A percentile compares a stretch with the other conserved stretches of the same genome.
Evolutionary conservation across 306 rosid genomes (phyloP).

Genomic region (Crataegus laevigata): DNA sequence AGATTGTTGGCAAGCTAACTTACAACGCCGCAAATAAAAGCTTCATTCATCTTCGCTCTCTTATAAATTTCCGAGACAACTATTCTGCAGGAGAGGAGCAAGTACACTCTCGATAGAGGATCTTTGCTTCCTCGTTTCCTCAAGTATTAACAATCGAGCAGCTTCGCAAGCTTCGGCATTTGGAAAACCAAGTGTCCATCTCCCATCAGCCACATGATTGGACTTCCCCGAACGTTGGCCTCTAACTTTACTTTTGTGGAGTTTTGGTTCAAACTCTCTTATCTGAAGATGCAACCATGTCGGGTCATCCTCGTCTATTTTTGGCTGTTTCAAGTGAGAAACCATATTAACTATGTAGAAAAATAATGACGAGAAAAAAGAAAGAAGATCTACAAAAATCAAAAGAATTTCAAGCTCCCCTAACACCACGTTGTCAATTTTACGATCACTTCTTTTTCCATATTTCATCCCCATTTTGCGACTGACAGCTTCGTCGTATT

Average conservation of each 20-base stretch:
- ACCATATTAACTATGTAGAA: not conserved
- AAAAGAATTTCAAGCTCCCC: not conserved
- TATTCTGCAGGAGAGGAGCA: constrained; percentile 51
- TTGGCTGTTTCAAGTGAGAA: constrained; percentile 49
- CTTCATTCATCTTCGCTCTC: constrained; percentile 27
- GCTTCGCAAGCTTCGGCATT: constrained; percentile 54
- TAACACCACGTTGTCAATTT: too few species aligned
- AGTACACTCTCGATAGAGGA: constrained; percentile 49
- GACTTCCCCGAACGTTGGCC: constrained; percentile 25
- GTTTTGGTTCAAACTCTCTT: constrained; percentile 56
- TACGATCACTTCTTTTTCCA: not conserved
- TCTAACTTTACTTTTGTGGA: constrained; percentile 26
- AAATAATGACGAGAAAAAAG: not conserved
- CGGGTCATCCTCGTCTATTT: constrained; percentile 51
- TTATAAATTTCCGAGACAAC: constrained; percentile 22
- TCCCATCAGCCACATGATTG: constrained; percentile 51
- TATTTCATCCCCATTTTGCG: not conserved
- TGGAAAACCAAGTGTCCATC: constrained; percentile 78
- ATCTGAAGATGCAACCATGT: constrained; percentile 77
- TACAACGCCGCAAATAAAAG: constrained; percentile 7
- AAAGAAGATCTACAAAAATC: not conserved
- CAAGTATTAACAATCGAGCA: constrained; percentile 43
- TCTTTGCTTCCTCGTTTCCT: constrained; percentile 60
- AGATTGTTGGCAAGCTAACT: constrained; percentile 21
- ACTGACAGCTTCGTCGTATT: not conserved